phyloP scores from a whole-genome alignment of 805 yeast species.

The Starmerella davenportii region DNA sequence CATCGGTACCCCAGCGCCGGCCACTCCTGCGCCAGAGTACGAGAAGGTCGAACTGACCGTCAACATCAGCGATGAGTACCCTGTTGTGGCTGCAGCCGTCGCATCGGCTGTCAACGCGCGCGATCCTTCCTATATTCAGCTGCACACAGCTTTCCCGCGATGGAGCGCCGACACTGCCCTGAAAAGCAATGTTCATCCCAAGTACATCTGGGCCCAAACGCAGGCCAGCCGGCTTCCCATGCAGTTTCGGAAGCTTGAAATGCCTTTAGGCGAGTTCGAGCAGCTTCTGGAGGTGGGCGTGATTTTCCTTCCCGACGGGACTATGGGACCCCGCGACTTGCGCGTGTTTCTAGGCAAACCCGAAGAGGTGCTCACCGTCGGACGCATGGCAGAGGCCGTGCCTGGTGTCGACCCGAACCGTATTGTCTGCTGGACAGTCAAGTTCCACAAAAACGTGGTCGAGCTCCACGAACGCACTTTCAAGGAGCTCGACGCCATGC shows the following conservation, averaged over 20 bases:
- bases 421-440: background rate
- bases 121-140: background rate
- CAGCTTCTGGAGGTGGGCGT: slow-evolving; percentile 48
- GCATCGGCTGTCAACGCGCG: background rate
- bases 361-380: slow-evolving; percentile 21
- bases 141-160: background rate
- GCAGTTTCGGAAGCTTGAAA: slow-evolving; percentile 60
- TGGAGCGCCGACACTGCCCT: background rate
- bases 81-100: background rate
- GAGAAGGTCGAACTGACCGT: background rate
- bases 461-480: background rate
- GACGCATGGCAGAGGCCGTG: background rate
- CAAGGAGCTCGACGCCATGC: slow-evolving; percentile 26
- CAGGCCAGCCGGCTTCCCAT: slow-evolving; percentile 21
- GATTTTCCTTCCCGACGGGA: slow-evolving; percentile 55
- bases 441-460: background rate
- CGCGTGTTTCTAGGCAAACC: slow-evolving; percentile 54
- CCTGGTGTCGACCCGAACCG: background rate
- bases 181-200: slow-evolving; percentile 2
- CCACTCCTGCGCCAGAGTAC: slow-evolving; percentile 1
- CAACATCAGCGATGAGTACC: background rate
- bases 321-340: slow-evolving; percentile 22
- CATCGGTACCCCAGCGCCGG: background rate
- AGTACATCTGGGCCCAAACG: slow-evolving; percentile 8
- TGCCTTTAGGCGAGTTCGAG: slow-evolving; percentile 62